Evolutionary conservation across 139 green algal species (phyloP).

Genomic region (Eudorina sp.): DNA sequence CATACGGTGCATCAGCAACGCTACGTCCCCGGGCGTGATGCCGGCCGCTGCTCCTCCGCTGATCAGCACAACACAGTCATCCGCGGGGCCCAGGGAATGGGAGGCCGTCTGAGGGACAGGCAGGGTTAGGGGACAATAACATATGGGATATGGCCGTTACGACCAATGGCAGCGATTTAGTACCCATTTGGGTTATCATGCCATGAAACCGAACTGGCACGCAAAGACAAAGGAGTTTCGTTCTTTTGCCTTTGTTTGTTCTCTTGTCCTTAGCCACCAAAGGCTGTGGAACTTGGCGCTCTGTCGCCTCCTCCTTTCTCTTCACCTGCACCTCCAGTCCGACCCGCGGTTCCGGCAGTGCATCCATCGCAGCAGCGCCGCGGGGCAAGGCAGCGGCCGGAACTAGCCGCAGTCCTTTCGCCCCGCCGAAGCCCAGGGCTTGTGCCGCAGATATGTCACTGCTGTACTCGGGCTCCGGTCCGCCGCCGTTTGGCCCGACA

Average conservation of each 20-base stretch:
- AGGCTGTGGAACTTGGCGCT: no score
- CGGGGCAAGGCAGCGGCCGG: no score
- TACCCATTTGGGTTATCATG: no score
- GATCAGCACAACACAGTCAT: constrained; percentile 26
- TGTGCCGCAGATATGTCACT: background rate
- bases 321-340: constrained; percentile 19
- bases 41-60: background rate
- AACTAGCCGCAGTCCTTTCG: constrained; percentile 10
- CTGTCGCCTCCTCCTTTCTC: background rate
- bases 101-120: background rate
- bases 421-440: constrained; percentile 9
- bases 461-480: background rate
- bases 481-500: no score
- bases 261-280: no score
- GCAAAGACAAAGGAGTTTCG: background rate
- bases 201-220: background rate
- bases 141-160: no score
- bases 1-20: constrained; percentile 40
- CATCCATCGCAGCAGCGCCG: background rate
- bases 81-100: background rate
- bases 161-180: no score
- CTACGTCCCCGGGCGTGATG: constrained; percentile 8
- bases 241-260: no score
- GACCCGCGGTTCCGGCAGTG: background rate
- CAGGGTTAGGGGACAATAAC: no score